phyloP scores from a whole-genome alignment of 176 grass and related monocot genomes.

The Oryza australiensis region DNA sequence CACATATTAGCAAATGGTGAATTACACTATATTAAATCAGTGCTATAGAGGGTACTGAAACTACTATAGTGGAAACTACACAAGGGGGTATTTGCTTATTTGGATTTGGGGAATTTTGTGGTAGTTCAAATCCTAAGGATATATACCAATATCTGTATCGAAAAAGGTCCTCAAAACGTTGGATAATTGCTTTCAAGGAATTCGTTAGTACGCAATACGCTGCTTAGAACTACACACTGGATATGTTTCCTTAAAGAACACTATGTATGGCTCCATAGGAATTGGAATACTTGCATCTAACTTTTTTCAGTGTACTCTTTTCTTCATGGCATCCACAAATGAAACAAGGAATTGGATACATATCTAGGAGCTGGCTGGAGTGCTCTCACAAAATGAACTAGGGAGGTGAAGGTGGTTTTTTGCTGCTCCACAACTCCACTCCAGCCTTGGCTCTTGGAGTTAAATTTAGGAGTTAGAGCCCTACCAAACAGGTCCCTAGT shows the following conservation, averaged over 20 bases:
- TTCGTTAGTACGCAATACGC: not conserved
- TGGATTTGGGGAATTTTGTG: too few species aligned
- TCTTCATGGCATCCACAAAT: constrained; percentile 1
- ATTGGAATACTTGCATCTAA: not conserved
- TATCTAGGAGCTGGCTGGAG: too few species aligned
- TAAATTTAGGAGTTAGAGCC: too few species aligned
- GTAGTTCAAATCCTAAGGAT: too few species aligned
- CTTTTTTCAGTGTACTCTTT: not conserved
- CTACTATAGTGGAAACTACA: not conserved
- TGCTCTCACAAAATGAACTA: too few species aligned
- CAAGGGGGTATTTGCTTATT: not conserved
- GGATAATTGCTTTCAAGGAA: not conserved
- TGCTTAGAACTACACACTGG: not conserved
- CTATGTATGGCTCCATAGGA: not conserved
- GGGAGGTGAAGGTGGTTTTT: too few species aligned
- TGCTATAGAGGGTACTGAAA: not conserved
- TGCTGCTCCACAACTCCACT: too few species aligned
- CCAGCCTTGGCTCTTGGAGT: too few species aligned
- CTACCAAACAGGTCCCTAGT: too few species aligned
- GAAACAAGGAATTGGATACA: not conserved
- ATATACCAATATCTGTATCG: too few species aligned
- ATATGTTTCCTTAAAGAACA: not conserved
- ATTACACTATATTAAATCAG: not conserved
- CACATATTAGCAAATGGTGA: not conserved
- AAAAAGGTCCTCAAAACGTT: not conserved